These are phyloP conservation scores for Conticribra weissflogii DNA, from an alignment of 108 stramenopile species.

Conservation along the genomic window DNA sequence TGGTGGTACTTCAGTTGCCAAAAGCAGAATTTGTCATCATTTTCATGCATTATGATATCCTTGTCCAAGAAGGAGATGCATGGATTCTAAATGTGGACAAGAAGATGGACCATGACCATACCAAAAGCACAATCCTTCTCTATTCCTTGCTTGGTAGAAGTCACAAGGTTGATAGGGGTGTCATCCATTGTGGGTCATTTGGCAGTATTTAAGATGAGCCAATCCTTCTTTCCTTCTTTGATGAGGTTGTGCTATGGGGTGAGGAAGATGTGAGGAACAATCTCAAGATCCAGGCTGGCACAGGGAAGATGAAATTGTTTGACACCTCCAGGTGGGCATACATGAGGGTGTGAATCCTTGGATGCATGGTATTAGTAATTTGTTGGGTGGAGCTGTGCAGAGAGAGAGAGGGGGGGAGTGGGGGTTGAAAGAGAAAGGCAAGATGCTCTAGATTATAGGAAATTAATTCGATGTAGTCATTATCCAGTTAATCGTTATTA, in stretches of 20 bases:
- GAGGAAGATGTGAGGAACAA: constrained; percentile 8
- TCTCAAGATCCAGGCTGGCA: constrained; percentile 5
- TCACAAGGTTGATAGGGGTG: background rate
- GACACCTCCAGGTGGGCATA: background rate
- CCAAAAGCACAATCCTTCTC: background rate
- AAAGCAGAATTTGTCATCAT: constrained; percentile 2
- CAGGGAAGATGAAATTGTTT: constrained; percentile 6
- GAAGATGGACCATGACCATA: background rate
- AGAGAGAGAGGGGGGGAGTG: too few relatives aligned
- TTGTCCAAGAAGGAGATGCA: background rate
- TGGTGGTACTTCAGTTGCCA: background rate
- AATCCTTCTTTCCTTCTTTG: constrained; percentile 12
- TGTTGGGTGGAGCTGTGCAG: too few relatives aligned
- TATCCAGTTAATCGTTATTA: too few relatives aligned
- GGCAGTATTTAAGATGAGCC: background rate
- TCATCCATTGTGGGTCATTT: background rate
- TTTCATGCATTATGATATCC: background rate
- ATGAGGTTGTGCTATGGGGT: constrained; percentile 10
- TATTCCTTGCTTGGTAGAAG: background rate
- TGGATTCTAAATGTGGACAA: background rate
- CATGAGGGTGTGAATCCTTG: background rate
- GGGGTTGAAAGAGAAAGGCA: too few relatives aligned
- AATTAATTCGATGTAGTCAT: too few relatives aligned
- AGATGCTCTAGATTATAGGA: too few relatives aligned
- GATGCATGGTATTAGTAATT: too few relatives aligned